Conservation (phyloP, 352 stramenopile species). For the Hyaloperonospora brassicae region DNA sequence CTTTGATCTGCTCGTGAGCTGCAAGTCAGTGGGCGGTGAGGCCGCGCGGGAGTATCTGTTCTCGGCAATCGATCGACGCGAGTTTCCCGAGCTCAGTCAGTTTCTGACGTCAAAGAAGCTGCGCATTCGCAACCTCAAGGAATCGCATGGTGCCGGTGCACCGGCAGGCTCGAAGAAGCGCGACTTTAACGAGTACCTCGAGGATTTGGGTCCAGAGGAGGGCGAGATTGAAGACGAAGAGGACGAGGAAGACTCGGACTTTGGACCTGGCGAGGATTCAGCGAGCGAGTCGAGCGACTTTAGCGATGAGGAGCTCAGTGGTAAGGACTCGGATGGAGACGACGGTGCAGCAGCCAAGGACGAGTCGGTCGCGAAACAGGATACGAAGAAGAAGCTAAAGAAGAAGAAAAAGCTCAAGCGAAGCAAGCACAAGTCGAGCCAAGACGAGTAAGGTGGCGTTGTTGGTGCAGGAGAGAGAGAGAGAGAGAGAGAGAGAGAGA, state of each 20-base stretch:
- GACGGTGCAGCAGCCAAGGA: constrained; percentile 37
- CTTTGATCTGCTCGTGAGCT: constrained; percentile 93
- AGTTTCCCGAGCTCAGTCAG: constrained; percentile 92
- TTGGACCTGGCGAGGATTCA: constrained; percentile 71
- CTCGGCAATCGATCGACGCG: constrained; percentile 92
- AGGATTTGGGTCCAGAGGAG: constrained; percentile 69
- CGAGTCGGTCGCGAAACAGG: constrained; percentile 37
- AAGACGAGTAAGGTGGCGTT: constrained; percentile 20
- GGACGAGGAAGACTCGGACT: constrained; percentile 90
- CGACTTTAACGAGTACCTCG: constrained; percentile 74
- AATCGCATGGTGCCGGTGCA: constrained; percentile 47
- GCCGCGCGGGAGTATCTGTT: constrained; percentile 89
- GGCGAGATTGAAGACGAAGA: constrained; percentile 88
- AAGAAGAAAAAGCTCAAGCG: constrained; percentile 73
- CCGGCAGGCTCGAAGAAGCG: constrained; percentile 55
- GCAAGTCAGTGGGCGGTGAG: constrained; percentile 83
- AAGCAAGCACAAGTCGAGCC: constrained; percentile 37
- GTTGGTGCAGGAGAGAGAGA: too few relatives aligned
- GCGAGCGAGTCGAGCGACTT: constrained; percentile 69
- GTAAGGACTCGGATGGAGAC: constrained; percentile 64
- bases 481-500: too few relatives aligned
- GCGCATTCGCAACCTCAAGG: constrained; percentile 89
- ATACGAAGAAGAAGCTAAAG: constrained; percentile 61
- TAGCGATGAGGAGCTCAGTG: constrained; percentile 74
- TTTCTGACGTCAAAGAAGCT: constrained; percentile 95